Percentiles rank a stretch among this genome's conserved stretches.
Conservation (phyloP, 805 yeast genomes). For the Schwanniomyces vanrijiae region DNA sequence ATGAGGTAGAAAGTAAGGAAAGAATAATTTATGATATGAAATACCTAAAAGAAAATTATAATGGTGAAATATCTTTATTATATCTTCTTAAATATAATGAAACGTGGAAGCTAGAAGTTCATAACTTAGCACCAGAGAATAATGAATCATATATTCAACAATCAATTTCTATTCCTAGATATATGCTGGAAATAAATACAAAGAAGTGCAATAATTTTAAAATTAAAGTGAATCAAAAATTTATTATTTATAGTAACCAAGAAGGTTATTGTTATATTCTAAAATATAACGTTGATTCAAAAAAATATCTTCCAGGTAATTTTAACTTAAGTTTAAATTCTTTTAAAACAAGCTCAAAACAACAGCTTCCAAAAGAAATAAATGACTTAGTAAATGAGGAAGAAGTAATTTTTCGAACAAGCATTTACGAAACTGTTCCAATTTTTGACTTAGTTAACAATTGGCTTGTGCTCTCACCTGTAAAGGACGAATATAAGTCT, state of each 20-base stretch:
- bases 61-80: slow-evolving; percentile 8
- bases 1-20: neutral
- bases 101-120: slow-evolving; percentile 1
- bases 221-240: slow-evolving; percentile 20
- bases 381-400: slow-evolving; percentile 14
- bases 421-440: slow-evolving; percentile 34
- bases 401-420: slow-evolving; percentile 28
- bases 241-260: slow-evolving; percentile 19
- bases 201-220: slow-evolving; percentile 3
- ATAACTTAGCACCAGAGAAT: neutral
- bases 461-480: slow-evolving; percentile 50
- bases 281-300: slow-evolving; percentile 2
- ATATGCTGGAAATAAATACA: neutral
- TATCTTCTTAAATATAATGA: neutral
- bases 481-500: slow-evolving; percentile 33
- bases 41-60: slow-evolving; percentile 7
- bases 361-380: slow-evolving; percentile 18
- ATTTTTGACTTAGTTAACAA: slow-evolving; percentile 50
- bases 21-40: slow-evolving; percentile 8
- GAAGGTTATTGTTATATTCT: slow-evolving; percentile 22
- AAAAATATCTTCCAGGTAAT: slow-evolving; percentile 13
- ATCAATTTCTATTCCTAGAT: slow-evolving; percentile 7
- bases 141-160: slow-evolving; percentile 2
- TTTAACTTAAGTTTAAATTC: slow-evolving; percentile 13
- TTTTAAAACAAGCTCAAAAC: slow-evolving; percentile 19